phyloP scores from a whole-genome alignment of 352 stramenopile genomes.

The Globisporangium perplexum region DNA sequence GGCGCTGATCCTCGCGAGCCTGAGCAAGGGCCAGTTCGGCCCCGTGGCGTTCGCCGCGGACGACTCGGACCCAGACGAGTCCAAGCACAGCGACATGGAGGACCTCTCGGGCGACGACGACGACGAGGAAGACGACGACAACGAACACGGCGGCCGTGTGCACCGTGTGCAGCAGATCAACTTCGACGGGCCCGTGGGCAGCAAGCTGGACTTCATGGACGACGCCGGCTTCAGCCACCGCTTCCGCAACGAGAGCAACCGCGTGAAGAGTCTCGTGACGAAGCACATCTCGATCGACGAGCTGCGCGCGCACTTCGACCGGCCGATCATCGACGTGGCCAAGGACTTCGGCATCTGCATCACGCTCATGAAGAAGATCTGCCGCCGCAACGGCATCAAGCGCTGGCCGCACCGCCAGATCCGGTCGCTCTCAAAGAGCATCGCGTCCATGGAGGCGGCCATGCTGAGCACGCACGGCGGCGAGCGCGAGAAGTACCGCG shows the following conservation, averaged over 20 bases:
- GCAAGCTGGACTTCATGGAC: conserved; percentile 71
- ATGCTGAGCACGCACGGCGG: conserved; percentile 79
- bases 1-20: conserved; percentile 80
- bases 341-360: conserved; percentile 90
- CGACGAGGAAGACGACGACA: conserved; percentile 35
- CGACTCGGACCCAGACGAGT: conserved; percentile 22
- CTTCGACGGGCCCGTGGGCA: conserved; percentile 63
- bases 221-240: conserved; percentile 68
- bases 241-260: conserved; percentile 82
- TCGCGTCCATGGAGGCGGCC: conserved; percentile 82
- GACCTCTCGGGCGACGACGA: conserved; percentile 27
- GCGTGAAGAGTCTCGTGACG: conserved; percentile 81
- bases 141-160: conserved; percentile 25
- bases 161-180: conserved; percentile 65
- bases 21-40: conserved; percentile 59
- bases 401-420: conserved; percentile 67
- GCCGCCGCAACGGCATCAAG: conserved; percentile 63
- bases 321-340: conserved; percentile 85
- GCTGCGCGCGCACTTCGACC: conserved; percentile 79
- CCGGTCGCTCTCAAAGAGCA: conserved; percentile 83
- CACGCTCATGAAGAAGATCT: conserved; percentile 87
- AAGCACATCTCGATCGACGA: conserved; percentile 88
- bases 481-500: conserved; percentile 80
- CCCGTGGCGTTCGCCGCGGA: conserved; percentile 3
- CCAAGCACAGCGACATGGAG: conserved; percentile 47